Percentiles rank a stretch among this genome's conserved stretches.
These are phyloP conservation scores for Ajuga reptans DNA, from an alignment of 305 asterid species.

Conservation along the genomic window DNA sequence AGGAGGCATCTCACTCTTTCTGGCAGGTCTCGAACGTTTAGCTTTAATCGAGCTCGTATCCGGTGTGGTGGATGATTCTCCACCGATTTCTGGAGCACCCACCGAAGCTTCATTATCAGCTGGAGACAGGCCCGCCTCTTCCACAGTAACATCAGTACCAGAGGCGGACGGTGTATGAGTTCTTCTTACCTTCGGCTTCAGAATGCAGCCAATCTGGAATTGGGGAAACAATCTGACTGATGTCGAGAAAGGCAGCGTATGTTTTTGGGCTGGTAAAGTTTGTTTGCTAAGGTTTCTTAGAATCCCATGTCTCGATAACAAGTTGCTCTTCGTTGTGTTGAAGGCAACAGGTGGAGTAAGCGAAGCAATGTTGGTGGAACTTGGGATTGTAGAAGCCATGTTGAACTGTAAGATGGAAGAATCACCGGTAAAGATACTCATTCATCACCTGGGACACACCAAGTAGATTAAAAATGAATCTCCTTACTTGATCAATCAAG, in stretches of 20 bases:
- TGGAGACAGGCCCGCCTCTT: conserved; percentile 44
- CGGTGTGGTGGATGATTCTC: conserved; percentile 35
- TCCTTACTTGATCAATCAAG: neutral
- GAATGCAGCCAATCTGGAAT: conserved; percentile 41
- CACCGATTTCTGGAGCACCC: conserved; percentile 31
- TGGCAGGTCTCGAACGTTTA: conserved; percentile 52
- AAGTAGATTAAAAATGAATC: neutral
- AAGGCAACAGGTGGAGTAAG: conserved; percentile 39
- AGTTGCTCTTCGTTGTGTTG: conserved; percentile 31
- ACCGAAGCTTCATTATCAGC: conserved; percentile 31
- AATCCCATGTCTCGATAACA: conserved; percentile 42
- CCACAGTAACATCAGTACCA: conserved; percentile 68
- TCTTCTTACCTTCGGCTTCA: conserved; percentile 38
- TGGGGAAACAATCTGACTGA: conserved; percentile 76
- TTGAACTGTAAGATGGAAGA: conserved; percentile 19
- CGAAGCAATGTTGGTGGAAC: conserved; percentile 37
- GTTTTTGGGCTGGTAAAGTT: conserved; percentile 41
- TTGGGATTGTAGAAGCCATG: conserved; percentile 58
- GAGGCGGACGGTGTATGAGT: conserved; percentile 41
- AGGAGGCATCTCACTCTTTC: conserved; percentile 92
- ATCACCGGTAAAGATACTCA: conserved; percentile 26
- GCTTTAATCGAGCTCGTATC: conserved; percentile 32
- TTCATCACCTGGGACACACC: conserved; percentile 25
- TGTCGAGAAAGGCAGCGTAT: conserved; percentile 58
- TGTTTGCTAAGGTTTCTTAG: conserved; percentile 36